Evolutionary conservation across 2,329 filamentous ascomycete species (phyloP).

Genomic region (Botryosphaeria dothidea): DNA sequence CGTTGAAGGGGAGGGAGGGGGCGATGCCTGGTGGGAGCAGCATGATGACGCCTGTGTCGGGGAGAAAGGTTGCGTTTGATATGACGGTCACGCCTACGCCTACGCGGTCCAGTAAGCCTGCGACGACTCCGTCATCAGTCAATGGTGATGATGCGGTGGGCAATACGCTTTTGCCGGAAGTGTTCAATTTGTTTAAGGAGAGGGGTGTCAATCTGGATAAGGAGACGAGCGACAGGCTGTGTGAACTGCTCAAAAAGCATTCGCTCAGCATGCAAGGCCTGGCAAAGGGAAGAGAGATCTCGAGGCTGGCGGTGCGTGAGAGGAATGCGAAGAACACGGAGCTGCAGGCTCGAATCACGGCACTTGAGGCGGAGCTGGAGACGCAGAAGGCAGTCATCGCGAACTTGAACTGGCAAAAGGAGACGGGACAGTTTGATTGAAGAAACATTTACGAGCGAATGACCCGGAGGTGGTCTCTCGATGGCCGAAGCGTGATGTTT

Average conservation of each 20-base stretch:
- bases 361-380: slow-evolving; percentile 58
- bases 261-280: slow-evolving; percentile 62
- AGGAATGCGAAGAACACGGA: slow-evolving; percentile 66
- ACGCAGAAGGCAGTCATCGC: slow-evolving; percentile 51
- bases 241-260: slow-evolving; percentile 43
- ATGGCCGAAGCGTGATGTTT: not conserved
- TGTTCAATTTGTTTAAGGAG: slow-evolving; percentile 53
- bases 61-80: not conserved
- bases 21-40: not conserved
- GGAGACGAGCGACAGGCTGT: slow-evolving; percentile 25
- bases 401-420: slow-evolving; percentile 36
- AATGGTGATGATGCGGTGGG: slow-evolving; percentile 21
- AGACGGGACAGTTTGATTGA: slow-evolving; percentile 17
- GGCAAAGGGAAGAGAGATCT: slow-evolving; percentile 65
- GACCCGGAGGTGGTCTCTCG: not conserved
- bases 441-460: too few relatives aligned
- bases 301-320: slow-evolving; percentile 60
- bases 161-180: slow-evolving; percentile 34
- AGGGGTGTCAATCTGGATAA: slow-evolving; percentile 41
- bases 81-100: slow-evolving; percentile 33
- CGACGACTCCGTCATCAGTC: not conserved
- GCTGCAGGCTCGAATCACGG: slow-evolving; percentile 65
- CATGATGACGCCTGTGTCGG: slow-evolving; percentile 9
- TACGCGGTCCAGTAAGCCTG: slow-evolving; percentile 27
- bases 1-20: slow-evolving; percentile 17